These are phyloP conservation scores for Debaryomycetaceae sp. DNA, from an alignment of 1,139 yeast species.

Conservation along the genomic window DNA sequence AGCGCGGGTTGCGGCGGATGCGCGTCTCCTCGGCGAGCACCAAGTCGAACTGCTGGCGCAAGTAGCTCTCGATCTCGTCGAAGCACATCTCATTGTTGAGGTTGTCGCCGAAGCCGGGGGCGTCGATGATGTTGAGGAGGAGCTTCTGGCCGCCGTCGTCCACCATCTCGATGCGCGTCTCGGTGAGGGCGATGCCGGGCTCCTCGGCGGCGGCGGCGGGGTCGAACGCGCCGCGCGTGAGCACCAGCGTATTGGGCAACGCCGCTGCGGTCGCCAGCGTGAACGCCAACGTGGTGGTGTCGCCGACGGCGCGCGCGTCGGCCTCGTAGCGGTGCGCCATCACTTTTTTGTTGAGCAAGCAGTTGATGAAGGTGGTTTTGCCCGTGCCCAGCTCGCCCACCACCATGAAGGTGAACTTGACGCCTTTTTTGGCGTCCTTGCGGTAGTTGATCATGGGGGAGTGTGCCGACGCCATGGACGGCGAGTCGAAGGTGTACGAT, in stretches of 20 bases:
- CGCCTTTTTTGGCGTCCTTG: constrained; percentile 80
- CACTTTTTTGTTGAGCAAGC: constrained; percentile 60
- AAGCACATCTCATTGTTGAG: constrained; percentile 63
- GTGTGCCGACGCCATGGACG: constrained; percentile 26
- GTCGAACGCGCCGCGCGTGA: constrained; percentile 39
- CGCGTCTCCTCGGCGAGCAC: constrained; percentile 89
- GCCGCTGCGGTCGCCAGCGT: constrained; percentile 49
- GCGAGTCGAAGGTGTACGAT: constrained; percentile 31
- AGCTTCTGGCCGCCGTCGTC: constrained; percentile 76
- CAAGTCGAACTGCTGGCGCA: constrained; percentile 88
- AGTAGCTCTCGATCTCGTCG: constrained; percentile 64
- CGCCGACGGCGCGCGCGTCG: constrained; percentile 18
- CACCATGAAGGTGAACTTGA: constrained; percentile 75
- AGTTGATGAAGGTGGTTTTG: constrained; percentile 76
- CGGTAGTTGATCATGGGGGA: constrained; percentile 49
- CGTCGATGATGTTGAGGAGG: constrained; percentile 59
- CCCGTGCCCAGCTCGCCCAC: constrained; percentile 80
- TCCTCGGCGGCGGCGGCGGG: constrained; percentile 46
- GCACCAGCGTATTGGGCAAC: constrained; percentile 41
- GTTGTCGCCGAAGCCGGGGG: constrained; percentile 79
- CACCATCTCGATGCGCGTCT: constrained; percentile 62
- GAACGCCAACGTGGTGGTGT: constrained; percentile 48
- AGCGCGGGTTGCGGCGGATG: constrained; percentile 81
- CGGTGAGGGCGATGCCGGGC: constrained; percentile 62
- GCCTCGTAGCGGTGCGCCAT: constrained; percentile 53